Evolutionary conservation across 495 filamentous ascomycete species (phyloP).

Genomic region (Penicillium coffeae): DNA sequence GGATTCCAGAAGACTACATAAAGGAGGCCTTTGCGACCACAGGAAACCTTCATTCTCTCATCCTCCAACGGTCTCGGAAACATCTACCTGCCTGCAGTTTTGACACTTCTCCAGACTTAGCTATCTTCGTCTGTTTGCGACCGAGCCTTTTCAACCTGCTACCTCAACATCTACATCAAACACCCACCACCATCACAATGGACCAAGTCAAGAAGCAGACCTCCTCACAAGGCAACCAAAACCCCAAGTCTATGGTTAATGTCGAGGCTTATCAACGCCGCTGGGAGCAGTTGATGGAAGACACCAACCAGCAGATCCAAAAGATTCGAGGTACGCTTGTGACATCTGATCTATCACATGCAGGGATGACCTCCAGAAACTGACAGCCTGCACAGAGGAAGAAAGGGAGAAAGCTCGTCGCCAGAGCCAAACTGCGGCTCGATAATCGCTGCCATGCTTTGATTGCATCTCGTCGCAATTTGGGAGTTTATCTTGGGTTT

Average conservation of each 20-base stretch:
- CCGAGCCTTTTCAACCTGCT: neutral
- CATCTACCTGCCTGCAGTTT: neutral
- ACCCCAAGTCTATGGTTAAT: conserved; percentile 3
- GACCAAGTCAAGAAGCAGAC: conserved; percentile 14
- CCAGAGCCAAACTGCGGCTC: conserved; percentile 2
- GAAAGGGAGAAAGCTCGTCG: conserved; percentile 6
- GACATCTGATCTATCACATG: conserved; percentile 15
- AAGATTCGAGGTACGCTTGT: conserved; percentile 23
- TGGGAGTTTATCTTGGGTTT: neutral
- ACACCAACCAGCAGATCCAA: conserved; percentile 21
- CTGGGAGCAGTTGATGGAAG: conserved; percentile 25
- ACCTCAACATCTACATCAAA: neutral
- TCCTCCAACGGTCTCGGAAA: neutral
- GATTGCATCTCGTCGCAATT: neutral
- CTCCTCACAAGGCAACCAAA: conserved; percentile 1
- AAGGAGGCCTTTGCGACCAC: conserved; percentile 4
- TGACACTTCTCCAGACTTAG: neutral
- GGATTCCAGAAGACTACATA: conserved; percentile 9
- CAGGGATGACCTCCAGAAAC: conserved; percentile 7
- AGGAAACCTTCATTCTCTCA: neutral
- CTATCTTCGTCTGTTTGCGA: neutral
- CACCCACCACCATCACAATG: conserved; percentile 2
- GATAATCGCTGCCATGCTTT: conserved; percentile 1
- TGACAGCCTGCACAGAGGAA: conserved; percentile 16
- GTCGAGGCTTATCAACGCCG: conserved; percentile 21